These are phyloP conservation scores for Rhynchospora tenuis DNA, from an alignment of 176 grass and related monocot species.

Conservation along the genomic window DNA sequence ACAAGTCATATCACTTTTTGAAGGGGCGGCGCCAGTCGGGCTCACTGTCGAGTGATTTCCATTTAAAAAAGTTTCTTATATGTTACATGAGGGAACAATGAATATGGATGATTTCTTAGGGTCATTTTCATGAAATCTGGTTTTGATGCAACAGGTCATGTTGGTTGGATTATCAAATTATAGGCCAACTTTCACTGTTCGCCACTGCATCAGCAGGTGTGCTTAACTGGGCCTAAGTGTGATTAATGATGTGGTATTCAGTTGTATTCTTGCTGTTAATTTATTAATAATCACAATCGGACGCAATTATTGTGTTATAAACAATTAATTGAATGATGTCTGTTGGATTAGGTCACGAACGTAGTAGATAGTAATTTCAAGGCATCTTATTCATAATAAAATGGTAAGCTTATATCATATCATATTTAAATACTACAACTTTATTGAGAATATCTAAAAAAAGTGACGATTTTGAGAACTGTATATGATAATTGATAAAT, in stretches of 20 bases:
- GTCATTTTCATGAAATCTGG: conserved; percentile 14
- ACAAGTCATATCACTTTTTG: too few relatives aligned
- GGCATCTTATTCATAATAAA: neutral
- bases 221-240: neutral
- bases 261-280: neutral
- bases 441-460: neutral
- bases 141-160: conserved; percentile 3
- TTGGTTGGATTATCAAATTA: conserved; percentile 4
- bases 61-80: neutral
- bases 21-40: neutral
- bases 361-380: neutral
- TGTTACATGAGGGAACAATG: neutral
- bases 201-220: neutral
- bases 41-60: neutral
- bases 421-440: neutral
- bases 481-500: too few relatives aligned
- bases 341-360: conserved; percentile 20
- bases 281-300: neutral
- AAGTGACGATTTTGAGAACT: neutral
- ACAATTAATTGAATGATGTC: conserved; percentile 14
- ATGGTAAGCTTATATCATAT: neutral
- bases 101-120: neutral
- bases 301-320: conserved; percentile 2
- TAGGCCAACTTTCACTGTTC: neutral
- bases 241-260: neutral